Base-by-base conservation (phyloP, 805 yeast genomes). In the Candida fluviatilis region DNA sequence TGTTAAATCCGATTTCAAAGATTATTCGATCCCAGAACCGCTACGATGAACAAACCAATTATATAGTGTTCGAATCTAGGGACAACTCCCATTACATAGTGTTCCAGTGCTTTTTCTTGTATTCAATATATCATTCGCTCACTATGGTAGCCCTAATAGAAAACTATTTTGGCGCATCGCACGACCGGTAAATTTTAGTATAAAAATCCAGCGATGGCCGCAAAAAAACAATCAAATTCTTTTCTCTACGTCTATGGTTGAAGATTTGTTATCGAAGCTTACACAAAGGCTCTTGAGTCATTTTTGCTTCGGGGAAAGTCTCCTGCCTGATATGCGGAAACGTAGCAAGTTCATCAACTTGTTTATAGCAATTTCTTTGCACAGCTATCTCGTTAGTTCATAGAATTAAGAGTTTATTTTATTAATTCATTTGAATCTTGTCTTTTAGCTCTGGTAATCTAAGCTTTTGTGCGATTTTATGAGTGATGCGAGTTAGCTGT, bases 251-350 rank as follows among this genome's bases (percentile, higher is more conserved):
- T 75, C 71, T 84, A 77, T 79, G 79, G 71, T 57, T 75, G 62
- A 81, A 81, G 86, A 81, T 78, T 81, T 80, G 85, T 79, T 79
- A 58, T 75, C 87, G 80, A 81, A 80, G 86, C 81, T 62, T 61
- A 60, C 86, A 69, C 47, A 78, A 71, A 73, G 78, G 66, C 46
- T 36, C 35, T 31, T 38, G 33, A 15, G 39, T 51, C 51, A 45
- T 37, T 17, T 16, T 59, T 58, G 84, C 84, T 80, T 81, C 75
- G 87, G 89, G 89, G 88, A 82, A 82, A 82, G 89, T 82, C 89
- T 82, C 88, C 89, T 78, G 84, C 84, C 84, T 63, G 59, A 38
- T 59, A 64, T 67, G 78, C 83, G 88, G 88, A 80, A 80, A 81
- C 73, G 73, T 52, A 58, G 52, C 60, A 66, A 51, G 45, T 45